phyloP scores from a whole-genome alignment of 805 yeast genomes.

The Schizosaccharomyces lindneri region DNA sequence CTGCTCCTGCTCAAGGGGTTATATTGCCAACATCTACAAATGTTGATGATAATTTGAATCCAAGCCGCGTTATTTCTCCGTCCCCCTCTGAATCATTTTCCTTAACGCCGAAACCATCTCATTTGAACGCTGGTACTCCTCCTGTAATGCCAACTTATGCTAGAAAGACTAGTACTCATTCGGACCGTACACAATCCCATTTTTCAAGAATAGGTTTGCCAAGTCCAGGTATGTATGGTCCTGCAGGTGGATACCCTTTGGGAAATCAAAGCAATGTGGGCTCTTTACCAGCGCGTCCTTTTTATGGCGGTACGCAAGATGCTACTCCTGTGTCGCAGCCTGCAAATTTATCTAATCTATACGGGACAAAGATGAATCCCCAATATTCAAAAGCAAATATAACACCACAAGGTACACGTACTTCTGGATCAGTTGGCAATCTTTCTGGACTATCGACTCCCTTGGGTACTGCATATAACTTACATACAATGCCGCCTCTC shows the following conservation, averaged over 20 bases:
- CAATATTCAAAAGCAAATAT: no score
- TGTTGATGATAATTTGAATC: constrained; percentile 7
- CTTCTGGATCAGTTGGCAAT: not conserved
- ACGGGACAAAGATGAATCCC: no score
- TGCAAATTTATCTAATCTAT: no score
- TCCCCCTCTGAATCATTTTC: constrained; percentile 7
- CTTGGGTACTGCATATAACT: not conserved
- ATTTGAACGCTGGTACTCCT: constrained; percentile 4
- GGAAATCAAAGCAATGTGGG: no score
- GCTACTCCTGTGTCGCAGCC: no score
- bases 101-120: constrained; percentile 5
- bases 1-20: constrained; percentile 87
- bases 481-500: not conserved
- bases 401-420: no score
- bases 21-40: constrained; percentile 37
- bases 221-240: no score
- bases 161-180: not conserved
- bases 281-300: no score
- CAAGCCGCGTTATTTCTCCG: constrained; percentile 6
- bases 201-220: no score
- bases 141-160: not conserved
- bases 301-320: no score
- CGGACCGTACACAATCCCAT: not conserved
- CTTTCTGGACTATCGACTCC: not conserved
- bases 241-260: no score